These are phyloP conservation scores for Trichosporon sp. DNA, from an alignment of 1,284 basidiomycete genomes.

Conservation along the genomic window DNA sequence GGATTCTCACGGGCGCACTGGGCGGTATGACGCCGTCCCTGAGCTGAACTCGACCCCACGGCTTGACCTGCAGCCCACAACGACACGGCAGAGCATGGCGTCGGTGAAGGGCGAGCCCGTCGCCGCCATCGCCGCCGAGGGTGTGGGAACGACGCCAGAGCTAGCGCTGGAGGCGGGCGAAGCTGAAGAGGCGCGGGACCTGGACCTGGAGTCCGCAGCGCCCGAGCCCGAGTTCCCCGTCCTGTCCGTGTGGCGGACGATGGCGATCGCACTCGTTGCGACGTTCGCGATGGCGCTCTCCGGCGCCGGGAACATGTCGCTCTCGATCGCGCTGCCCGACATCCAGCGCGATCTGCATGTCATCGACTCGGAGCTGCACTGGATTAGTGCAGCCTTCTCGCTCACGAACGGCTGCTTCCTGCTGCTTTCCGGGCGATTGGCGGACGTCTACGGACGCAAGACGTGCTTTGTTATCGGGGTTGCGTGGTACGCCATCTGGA, in stretches of 20 bases:
- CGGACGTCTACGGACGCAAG: conserved; percentile 68
- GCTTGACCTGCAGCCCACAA: not conserved
- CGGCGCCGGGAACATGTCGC: conserved; percentile 24
- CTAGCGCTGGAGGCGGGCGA: conserved; percentile 10
- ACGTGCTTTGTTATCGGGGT: conserved; percentile 59
- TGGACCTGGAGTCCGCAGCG: not conserved
- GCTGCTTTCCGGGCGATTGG: conserved; percentile 64
- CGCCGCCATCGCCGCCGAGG: conserved; percentile 1
- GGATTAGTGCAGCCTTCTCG: conserved; percentile 60
- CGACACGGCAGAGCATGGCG: not conserved
- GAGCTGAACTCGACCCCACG: not conserved
- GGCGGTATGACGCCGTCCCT: not conserved
- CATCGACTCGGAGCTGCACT: conserved; percentile 55
- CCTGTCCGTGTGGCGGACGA: conserved; percentile 11
- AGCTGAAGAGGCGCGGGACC: not conserved
- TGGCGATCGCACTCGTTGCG: conserved; percentile 13
- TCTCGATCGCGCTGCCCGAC: conserved; percentile 60
- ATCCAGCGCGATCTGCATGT: conserved; percentile 57
- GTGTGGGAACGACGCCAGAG: conserved; percentile 13
- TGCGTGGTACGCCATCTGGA: conserved; percentile 35
- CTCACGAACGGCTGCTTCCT: conserved; percentile 63
- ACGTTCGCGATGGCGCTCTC: conserved; percentile 20
- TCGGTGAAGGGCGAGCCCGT: not conserved
- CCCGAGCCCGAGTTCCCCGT: not conserved
- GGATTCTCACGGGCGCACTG: not conserved